Evolutionary conservation across 2,329 filamentous ascomycete genomes (phyloP).

Genomic region (Trichoderma sp.): DNA sequence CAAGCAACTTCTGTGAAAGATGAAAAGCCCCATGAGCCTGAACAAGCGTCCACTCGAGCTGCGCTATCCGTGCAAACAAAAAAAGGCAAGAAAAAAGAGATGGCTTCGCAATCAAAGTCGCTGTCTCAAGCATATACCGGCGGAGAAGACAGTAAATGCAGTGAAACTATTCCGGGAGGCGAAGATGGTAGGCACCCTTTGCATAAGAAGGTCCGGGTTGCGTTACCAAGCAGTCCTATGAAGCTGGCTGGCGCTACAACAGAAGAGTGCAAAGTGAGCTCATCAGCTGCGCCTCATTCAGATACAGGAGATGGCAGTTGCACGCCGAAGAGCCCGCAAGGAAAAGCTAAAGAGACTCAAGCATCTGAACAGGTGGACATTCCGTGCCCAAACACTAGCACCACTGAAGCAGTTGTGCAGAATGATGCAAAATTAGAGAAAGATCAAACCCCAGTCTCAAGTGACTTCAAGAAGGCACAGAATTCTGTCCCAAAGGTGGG

Average conservation of each 20-base stretch:
- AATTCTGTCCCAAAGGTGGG: not conserved
- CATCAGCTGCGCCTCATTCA: not conserved
- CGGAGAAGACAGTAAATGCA: not conserved
- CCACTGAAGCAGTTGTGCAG: too few species aligned
- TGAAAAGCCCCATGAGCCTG: not conserved
- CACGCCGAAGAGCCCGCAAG: not conserved
- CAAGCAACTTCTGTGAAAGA: not conserved
- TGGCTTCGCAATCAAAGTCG: constrained; percentile 29
- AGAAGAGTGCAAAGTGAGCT: not conserved
- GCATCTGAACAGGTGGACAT: not conserved
- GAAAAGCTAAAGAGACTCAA: not conserved
- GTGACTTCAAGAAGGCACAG: not conserved
- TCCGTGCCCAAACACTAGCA: not conserved
- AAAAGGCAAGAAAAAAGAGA: not conserved
- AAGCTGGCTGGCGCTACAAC: not conserved
- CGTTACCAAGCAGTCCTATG: constrained; percentile 6
- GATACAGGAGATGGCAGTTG: not conserved
- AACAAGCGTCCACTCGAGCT: not conserved
- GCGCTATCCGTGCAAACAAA: not conserved
- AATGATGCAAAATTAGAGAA: too few species aligned
- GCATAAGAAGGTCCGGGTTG: constrained; percentile 24
- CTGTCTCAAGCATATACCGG: constrained; percentile 29
- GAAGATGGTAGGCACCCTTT: constrained; percentile 12
- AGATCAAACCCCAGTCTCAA: not conserved
- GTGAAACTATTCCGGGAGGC: constrained; percentile 12